Conservation (phyloP, 768 basidiomycete genomes). For the Mycena chlorophos region DNA sequence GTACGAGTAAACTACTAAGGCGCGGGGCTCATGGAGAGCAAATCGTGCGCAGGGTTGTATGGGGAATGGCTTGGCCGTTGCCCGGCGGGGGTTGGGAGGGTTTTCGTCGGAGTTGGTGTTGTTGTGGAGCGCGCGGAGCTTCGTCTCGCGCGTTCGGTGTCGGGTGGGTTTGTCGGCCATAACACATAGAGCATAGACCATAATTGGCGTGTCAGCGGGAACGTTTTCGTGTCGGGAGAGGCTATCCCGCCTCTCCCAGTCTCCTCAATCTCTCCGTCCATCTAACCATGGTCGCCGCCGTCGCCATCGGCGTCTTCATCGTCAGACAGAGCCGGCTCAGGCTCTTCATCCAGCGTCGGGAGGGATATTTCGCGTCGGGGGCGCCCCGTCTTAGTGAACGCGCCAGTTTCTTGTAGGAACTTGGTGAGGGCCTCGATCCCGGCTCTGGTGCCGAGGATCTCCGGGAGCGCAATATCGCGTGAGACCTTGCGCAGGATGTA, state of each 20-base stretch:
- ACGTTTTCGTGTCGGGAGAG: neutral
- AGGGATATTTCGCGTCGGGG: neutral
- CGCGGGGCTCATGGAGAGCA: neutral
- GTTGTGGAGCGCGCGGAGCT: neutral
- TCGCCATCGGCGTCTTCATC: neutral
- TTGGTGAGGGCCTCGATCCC: conserved; percentile 25
- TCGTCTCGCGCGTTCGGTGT: neutral
- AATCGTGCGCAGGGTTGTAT: neutral
- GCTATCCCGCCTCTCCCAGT: neutral
- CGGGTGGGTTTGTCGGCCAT: neutral
- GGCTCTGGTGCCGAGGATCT: conserved; percentile 23
- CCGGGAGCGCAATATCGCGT: conserved; percentile 10
- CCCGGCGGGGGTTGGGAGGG: neutral
- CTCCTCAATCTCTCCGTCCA: neutral
- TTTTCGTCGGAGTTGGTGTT: neutral
- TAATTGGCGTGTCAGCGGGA: neutral
- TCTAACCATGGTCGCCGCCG: neutral
- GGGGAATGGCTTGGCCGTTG: neutral
- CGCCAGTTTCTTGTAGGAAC: conserved; percentile 21
- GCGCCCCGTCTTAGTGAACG: conserved; percentile 20
- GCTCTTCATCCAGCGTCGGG: neutral
- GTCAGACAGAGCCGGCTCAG: neutral
- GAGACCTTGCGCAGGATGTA: conserved; percentile 14
- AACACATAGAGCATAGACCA: neutral
- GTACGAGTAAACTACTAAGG: neutral